These are phyloP conservation scores for Venturia asperata DNA, from an alignment of 2,329 filamentous ascomycete genomes.

Conservation along the genomic window DNA sequence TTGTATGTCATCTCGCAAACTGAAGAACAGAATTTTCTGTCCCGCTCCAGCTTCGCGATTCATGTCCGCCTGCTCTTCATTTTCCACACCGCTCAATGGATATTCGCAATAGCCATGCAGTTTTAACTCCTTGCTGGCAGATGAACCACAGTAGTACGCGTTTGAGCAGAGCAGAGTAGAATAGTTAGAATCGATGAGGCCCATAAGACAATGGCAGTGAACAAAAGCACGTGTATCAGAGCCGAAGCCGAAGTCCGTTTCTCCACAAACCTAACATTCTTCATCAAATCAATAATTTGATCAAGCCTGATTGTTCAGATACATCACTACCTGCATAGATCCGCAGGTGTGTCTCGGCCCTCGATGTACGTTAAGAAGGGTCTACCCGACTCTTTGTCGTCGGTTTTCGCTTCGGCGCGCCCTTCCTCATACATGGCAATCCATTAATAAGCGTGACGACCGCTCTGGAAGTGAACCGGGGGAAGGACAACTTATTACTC, in stretches of 20 bases:
- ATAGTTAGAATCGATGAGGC: background rate
- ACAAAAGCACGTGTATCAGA: background rate
- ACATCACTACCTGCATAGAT: background rate
- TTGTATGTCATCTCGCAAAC: background rate
- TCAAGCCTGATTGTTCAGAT: background rate
- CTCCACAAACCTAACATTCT: background rate
- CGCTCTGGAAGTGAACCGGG: no score
- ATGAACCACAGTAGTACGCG: background rate
- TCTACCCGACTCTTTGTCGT: background rate
- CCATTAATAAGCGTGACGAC: slow-evolving; percentile 13
- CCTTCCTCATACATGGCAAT: background rate
- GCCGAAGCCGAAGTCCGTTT: background rate
- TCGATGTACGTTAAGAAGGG: background rate
- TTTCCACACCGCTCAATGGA: background rate
- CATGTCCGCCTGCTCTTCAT: background rate
- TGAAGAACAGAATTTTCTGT: background rate
- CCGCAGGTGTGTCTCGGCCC: background rate
- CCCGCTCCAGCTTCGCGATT: background rate
- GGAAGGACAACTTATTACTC: no score
- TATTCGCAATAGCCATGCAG: background rate
- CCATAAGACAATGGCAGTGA: background rate
- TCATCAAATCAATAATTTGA: background rate
- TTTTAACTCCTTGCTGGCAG: background rate
- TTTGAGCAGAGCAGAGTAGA: background rate
- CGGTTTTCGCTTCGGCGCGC: background rate